Evolutionary conservation across 495 filamentous ascomycete species (phyloP).

Genomic region (Daldinia grandis): DNA sequence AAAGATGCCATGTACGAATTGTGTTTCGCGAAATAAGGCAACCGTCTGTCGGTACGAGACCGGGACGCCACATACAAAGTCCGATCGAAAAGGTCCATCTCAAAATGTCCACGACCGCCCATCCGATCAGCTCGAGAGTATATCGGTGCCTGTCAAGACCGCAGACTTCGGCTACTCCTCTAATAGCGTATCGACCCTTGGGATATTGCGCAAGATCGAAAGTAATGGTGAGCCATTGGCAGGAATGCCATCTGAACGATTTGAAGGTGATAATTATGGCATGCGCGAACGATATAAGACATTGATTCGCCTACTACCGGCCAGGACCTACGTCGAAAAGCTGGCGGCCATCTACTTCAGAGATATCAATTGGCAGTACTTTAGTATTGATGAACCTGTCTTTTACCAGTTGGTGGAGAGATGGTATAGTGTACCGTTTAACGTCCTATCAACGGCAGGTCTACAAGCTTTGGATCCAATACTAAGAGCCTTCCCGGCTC

Average conservation of each 20-base stretch:
- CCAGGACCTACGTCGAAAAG: slow-evolving; percentile 60
- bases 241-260: slow-evolving; percentile 40
- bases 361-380: slow-evolving; percentile 69
- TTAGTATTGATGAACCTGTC: slow-evolving; percentile 60
- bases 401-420: slow-evolving; percentile 59
- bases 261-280: slow-evolving; percentile 45
- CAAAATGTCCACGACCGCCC: slow-evolving; percentile 29
- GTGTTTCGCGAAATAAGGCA: slow-evolving; percentile 61
- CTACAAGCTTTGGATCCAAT: slow-evolving; percentile 53
- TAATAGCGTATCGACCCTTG: slow-evolving; percentile 55
- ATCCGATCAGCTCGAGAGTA: slow-evolving; percentile 28
- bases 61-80: slow-evolving; percentile 55
- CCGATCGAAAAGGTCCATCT: slow-evolving; percentile 44
- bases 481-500: slow-evolving; percentile 61
- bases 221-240: slow-evolving; percentile 40
- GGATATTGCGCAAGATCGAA: slow-evolving; percentile 62
- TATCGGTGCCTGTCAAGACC: slow-evolving; percentile 40
- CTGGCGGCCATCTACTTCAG: slow-evolving; percentile 64
- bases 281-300: slow-evolving; percentile 61
- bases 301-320: slow-evolving; percentile 62
- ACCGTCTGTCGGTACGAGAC: slow-evolving; percentile 60
- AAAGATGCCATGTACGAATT: slow-evolving; percentile 68
- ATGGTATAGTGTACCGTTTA: slow-evolving; percentile 61
- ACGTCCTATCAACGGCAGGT: slow-evolving; percentile 51
- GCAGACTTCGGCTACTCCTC: slow-evolving; percentile 60